A percentile compares a stretch with the other conserved stretches of the same genome.
Evolutionary conservation across 1,284 basidiomycete species (phyloP).

Genomic region (Cutaneotrichosporon cavernicola): DNA sequence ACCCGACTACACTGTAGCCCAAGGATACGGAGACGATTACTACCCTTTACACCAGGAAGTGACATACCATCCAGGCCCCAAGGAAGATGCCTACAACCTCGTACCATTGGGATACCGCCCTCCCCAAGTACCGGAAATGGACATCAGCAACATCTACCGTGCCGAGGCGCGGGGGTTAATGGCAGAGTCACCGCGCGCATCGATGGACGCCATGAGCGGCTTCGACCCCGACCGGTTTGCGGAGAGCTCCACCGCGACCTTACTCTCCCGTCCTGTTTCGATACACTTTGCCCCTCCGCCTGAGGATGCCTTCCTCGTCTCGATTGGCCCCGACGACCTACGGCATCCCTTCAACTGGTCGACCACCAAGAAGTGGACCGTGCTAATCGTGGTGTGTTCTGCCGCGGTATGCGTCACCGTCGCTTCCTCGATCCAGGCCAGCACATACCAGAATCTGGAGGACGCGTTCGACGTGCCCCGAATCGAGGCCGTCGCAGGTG

Average conservation of each 20-base stretch:
- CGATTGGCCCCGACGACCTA: background rate
- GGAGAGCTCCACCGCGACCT: background rate
- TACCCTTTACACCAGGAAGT: no score
- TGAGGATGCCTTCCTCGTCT: background rate
- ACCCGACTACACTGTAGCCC: background rate
- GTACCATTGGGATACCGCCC: background rate
- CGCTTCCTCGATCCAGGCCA: background rate
- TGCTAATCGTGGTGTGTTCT: background rate
- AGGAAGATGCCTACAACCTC: no score
- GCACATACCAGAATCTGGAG: background rate
- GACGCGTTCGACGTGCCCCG: background rate
- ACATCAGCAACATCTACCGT: background rate
- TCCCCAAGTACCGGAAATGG: background rate
- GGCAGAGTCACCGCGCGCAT: background rate
- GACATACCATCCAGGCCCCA: no score
- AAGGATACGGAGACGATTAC: no score
- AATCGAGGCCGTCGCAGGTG: background rate
- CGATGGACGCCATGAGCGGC: background rate
- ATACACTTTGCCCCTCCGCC: background rate
- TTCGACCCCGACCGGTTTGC: background rate
- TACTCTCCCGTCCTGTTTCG: background rate
- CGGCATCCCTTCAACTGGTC: slow-evolving; percentile 3
- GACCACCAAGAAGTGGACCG: background rate
- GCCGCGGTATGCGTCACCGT: slow-evolving; percentile 1
- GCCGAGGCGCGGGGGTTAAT: background rate